phyloP scores from a whole-genome alignment of 192 early-diverging fungal genomes.

The Backusella mclennaniae region DNA sequence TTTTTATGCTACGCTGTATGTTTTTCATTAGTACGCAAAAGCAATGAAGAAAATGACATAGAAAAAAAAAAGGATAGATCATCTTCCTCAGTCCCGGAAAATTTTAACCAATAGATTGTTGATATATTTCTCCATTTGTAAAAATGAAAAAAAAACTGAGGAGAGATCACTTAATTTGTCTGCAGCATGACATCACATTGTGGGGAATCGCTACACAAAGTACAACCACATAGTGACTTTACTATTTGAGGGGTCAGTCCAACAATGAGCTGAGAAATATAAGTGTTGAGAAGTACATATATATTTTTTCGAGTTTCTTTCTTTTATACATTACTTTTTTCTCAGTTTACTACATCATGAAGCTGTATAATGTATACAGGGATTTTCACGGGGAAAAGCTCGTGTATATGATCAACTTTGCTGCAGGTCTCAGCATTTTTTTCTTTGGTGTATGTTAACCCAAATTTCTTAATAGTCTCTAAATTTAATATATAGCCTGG shows the following conservation, averaged over 20 bases:
- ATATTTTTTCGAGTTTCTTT: not conserved
- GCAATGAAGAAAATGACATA: not conserved
- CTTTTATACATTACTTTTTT: not conserved
- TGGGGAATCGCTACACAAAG: not conserved
- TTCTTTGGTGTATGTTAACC: slow-evolving; percentile 29
- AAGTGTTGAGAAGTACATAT: not conserved
- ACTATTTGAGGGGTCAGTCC: not conserved
- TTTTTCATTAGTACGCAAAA: not conserved
- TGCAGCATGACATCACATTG: not conserved
- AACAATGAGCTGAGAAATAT: not conserved
- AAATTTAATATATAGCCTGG: no score
- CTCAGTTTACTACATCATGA: not conserved
- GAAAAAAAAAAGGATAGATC: not conserved
- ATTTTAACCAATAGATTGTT: not conserved
- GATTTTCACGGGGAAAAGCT: not conserved
- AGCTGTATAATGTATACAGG: not conserved
- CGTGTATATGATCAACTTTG: slow-evolving; percentile 22
- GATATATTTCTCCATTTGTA: not conserved
- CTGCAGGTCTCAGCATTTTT: slow-evolving; percentile 32
- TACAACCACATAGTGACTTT: not conserved
- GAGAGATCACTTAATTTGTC: not conserved
- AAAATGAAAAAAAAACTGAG: not conserved
- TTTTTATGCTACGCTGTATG: no score
- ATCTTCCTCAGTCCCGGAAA: not conserved
- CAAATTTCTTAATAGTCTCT: no score